A percentile compares a stretch with the other conserved stretches of the same genome.
Evolutionary conservation across 306 rosid genomes (phyloP).

Genomic region (Rosa rugosa): DNA sequence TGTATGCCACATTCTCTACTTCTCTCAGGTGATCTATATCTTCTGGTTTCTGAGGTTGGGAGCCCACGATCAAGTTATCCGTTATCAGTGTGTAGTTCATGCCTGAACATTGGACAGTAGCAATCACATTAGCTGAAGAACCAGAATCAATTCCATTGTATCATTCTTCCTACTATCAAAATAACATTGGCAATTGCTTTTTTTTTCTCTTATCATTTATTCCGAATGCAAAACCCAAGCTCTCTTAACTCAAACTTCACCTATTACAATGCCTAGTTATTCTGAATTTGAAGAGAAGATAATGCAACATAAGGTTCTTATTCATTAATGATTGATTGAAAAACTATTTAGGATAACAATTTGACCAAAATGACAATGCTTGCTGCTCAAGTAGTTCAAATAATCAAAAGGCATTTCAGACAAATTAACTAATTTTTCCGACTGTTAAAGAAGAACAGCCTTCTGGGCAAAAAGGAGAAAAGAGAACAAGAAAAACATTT

Average conservation of each 20-base stretch:
- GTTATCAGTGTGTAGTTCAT: slow-evolving; percentile 84
- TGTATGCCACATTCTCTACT: slow-evolving; percentile 78
- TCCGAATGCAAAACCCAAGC: neutral
- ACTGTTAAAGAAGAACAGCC: neutral
- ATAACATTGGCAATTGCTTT: neutral
- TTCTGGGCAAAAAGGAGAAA: slow-evolving; percentile 6
- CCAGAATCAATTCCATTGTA: slow-evolving; percentile 22
- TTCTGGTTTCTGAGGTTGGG: slow-evolving; percentile 92
- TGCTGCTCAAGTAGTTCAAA: slow-evolving; percentile 10
- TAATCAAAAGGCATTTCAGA: neutral
- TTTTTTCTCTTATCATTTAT: neutral
- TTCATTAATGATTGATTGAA: neutral
- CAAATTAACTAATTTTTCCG: neutral
- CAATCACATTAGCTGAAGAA: slow-evolving; percentile 15
- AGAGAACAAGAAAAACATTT: neutral
- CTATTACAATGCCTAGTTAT: neutral
- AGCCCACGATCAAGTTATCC: slow-evolving; percentile 79
- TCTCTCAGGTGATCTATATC: slow-evolving; percentile 72
- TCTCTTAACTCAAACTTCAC: neutral
- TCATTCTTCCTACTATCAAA: neutral
- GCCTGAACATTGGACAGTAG: slow-evolving; percentile 51
- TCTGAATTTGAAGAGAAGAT: neutral
- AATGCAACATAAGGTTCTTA: neutral
- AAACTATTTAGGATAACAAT: neutral
- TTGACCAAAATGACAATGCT: neutral